phyloP scores from a whole-genome alignment of 345 rosid species.

The Trapa incisa region DNA sequence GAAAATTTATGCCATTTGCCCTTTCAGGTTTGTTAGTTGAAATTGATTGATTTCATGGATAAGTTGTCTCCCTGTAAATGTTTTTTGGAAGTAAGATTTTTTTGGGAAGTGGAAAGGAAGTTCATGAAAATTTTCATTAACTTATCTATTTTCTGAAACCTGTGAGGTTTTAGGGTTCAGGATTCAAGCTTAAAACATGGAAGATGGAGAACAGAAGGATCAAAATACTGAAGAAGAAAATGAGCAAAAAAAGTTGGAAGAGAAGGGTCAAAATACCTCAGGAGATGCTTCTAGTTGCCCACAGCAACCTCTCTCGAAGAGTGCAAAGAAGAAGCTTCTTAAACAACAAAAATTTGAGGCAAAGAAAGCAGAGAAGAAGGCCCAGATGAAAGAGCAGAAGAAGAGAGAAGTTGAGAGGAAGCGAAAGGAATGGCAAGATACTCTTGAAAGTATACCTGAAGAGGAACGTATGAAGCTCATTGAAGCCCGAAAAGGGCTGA shows the following conservation, averaged over 20 bases:
- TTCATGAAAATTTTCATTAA: neutral
- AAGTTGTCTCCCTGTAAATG: neutral
- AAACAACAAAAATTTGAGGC: constrained; percentile 67
- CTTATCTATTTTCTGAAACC: neutral
- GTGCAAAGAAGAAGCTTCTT: constrained; percentile 67
- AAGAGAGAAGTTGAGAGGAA: constrained; percentile 50
- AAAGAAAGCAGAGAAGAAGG: constrained; percentile 87
- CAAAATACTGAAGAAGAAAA: neutral
- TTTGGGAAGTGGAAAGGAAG: neutral
- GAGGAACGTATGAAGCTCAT: constrained; percentile 59
- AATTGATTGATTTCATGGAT: neutral
- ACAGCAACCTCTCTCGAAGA: constrained; percentile 42
- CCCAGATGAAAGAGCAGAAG: constrained; percentile 55
- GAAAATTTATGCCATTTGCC: neutral
- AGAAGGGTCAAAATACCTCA: neutral
- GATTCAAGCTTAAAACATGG: neutral
- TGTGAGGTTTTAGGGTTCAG: neutral
- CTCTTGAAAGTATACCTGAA: constrained; percentile 34
- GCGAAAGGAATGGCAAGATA: constrained; percentile 50
- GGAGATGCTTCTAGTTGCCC: constrained; percentile 1
- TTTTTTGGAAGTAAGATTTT: neutral
- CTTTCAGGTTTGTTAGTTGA: neutral
- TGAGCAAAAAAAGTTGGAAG: neutral
- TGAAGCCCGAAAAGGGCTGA: constrained; percentile 45
- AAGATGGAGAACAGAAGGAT: constrained; percentile 1